Evolutionary conservation across 441 rosid species (phyloP).

Genomic region (Pelargonium citronellum): DNA sequence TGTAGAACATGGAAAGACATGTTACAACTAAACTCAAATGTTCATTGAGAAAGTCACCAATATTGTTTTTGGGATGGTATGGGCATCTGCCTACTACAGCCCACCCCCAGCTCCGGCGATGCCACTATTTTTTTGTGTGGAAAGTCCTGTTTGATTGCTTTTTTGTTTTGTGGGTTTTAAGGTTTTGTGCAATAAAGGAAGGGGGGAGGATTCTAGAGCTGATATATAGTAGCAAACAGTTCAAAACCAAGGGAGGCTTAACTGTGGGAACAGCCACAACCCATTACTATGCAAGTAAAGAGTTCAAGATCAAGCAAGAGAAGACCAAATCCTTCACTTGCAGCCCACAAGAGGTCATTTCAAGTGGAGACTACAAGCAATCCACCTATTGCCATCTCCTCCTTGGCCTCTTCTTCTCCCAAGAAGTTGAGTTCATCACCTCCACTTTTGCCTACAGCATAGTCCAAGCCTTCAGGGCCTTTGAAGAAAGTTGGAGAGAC

Average conservation of each 20-base stretch:
- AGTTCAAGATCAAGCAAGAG: conserved; percentile 71
- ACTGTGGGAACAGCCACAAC: conserved; percentile 80
- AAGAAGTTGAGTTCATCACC: conserved; percentile 59
- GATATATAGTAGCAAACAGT: conserved; percentile 71
- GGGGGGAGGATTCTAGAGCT: conserved; percentile 81
- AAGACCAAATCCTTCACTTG: conserved; percentile 71
- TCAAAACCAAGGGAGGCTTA: conserved; percentile 63
- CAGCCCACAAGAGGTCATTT: conserved; percentile 89
- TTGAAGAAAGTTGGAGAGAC: conserved; percentile 78
- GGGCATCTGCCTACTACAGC: background rate
- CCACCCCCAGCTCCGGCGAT: no score
- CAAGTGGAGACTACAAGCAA: conserved; percentile 80
- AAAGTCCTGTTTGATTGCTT: no score
- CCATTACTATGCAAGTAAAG: conserved; percentile 69
- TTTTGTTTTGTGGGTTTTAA: conserved; percentile 14
- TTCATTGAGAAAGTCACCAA: no score
- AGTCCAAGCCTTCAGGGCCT: conserved; percentile 67
- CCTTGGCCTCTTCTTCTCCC: conserved; percentile 65
- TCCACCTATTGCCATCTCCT: conserved; percentile 89
- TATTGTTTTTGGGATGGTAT: no score
- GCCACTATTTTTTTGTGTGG: no score
- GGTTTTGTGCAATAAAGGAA: conserved; percentile 63
- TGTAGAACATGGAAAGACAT: no score
- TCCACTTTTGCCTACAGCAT: conserved; percentile 83
- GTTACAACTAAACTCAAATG: no score